phyloP scores from a whole-genome alignment of 352 stramenopile species.

The Globisporangium solare region DNA sequence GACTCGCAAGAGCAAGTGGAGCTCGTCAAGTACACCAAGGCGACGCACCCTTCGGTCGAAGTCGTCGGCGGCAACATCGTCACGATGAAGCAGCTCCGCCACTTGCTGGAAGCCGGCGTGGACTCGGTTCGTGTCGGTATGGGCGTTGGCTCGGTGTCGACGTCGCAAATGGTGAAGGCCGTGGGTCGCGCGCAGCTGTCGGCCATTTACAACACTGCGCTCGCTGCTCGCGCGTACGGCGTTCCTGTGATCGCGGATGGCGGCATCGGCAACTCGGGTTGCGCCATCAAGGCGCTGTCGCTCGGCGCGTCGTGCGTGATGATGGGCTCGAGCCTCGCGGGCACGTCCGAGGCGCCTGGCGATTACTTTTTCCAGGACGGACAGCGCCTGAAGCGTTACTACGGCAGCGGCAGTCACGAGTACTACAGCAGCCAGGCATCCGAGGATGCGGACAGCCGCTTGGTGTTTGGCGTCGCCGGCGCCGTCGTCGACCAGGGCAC shows the following conservation, averaged over 20 bases:
- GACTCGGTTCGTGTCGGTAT: conserved; percentile 98
- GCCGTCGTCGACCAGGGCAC: conserved; percentile 98
- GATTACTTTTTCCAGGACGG: conserved; percentile 99
- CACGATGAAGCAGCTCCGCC: conserved; percentile 92
- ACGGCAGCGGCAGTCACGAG: conserved; percentile 97
- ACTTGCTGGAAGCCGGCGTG: conserved; percentile 97
- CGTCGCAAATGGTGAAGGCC: conserved; percentile 98
- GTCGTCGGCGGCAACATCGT: conserved; percentile 99
- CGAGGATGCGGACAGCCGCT: conserved; percentile 80
- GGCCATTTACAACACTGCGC: conserved; percentile 97
- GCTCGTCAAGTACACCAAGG: conserved; percentile 91
- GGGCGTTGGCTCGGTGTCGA: conserved; percentile 99
- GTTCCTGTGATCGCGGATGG: conserved; percentile 98
- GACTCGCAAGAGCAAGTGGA: conserved; percentile 89
- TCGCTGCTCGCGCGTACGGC: conserved; percentile 90
- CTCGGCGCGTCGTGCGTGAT: conserved; percentile 97
- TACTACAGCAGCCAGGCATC: conserved; percentile 62
- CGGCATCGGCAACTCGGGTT: conserved; percentile 94
- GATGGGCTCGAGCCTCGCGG: conserved; percentile 98
- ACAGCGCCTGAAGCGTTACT: conserved; percentile 98
- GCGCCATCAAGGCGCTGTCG: conserved; percentile 96
- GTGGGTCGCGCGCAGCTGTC: conserved; percentile 97
- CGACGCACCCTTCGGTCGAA: conserved; percentile 84
- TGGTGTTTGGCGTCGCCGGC: conserved; percentile 97
- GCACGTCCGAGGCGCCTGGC: conserved; percentile 95